Evolutionary conservation across 192 early-diverging fungal genomes (phyloP).

Genomic region (Linnemannia exigua): DNA sequence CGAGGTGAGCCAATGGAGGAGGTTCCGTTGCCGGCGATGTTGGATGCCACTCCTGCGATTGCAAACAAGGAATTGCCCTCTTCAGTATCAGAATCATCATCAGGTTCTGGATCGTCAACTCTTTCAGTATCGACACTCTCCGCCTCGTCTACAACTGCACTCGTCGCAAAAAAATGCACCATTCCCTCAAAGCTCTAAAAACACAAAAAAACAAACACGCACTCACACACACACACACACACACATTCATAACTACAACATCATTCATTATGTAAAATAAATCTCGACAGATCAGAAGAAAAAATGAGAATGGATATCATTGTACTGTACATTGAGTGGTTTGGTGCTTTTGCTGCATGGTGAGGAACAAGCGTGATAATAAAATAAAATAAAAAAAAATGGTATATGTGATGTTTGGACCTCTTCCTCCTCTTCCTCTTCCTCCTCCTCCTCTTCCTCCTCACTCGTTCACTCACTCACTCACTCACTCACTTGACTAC

Average conservation of each 20-base stretch:
- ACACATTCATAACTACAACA: neutral
- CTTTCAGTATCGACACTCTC: slow-evolving; percentile 28
- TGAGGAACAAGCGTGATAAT: neutral
- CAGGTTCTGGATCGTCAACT: neutral
- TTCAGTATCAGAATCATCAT: neutral
- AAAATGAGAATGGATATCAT: neutral
- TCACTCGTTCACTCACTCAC: neutral
- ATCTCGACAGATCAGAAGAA: neutral
- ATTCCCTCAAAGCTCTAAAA: slow-evolving; percentile 35
- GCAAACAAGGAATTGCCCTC: neutral
- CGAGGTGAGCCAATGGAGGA: too few relatives aligned
- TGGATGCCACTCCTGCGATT: neutral
- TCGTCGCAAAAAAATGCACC: neutral
- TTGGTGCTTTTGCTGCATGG: too few relatives aligned
- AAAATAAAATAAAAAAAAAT: neutral
- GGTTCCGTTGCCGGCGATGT: neutral
- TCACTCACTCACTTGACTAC: too few relatives aligned
- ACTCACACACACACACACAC: neutral
- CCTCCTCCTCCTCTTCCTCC: neutral
- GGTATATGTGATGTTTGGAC: neutral
- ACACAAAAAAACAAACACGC: neutral
- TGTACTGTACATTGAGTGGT: too few relatives aligned
- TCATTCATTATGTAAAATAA: slow-evolving; percentile 16
- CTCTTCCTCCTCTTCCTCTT: too few relatives aligned
- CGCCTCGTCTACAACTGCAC: neutral